Base-by-base conservation (phyloP, 2,329 filamentous ascomycete species). In the Coleophoma eucalyptorum region DNA sequence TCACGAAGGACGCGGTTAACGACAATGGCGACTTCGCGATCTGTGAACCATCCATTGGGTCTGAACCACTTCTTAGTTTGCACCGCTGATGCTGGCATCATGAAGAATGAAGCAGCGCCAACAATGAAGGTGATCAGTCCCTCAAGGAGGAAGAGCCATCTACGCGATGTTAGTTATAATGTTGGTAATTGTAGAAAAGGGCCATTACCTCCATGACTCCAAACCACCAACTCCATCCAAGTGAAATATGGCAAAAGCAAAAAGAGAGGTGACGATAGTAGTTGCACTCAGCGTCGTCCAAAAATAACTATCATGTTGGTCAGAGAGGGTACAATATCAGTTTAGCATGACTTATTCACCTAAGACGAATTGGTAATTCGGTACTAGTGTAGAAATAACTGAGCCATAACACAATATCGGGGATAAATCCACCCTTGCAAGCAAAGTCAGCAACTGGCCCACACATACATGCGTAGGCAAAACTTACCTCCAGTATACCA, bases 301-400 rank as follows among this genome's bases (percentile, higher is more conserved):
- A 69, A 90, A 90, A 65, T 75, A 81, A 57, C 81, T 26, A 6
- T 8, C 26, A 6, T 7, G 26, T 26, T 26, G 26, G 26, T 26
- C 10, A 26, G 26, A 26, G 4, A 26, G 10, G 26, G 26, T 8
- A 26, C 26, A 26, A 26, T 26, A 26, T 7, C 26, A 6, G 10
- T 5, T 26, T 5, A 26, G 26, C 26, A 26, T 26, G 26, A 8
- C 6, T 8, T 26, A 2, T 26, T 5, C 10, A 26, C 26, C 26
- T 80, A 16, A 90, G 68, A 0, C 87, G 78, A 11, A 79, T 76
- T 0, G 86, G 84, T 0, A 90, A 71, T 62, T 90, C 87, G 42
- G 75, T 76, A 1, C 80, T 80, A 43, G 80, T 90, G 70, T 89
- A 90, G 67, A 85, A 90, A 65, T 90, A 90, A 4, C 80, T 83